Conservation (phyloP, 768 basidiomycete species). For the Pholiota microspora region DNA sequence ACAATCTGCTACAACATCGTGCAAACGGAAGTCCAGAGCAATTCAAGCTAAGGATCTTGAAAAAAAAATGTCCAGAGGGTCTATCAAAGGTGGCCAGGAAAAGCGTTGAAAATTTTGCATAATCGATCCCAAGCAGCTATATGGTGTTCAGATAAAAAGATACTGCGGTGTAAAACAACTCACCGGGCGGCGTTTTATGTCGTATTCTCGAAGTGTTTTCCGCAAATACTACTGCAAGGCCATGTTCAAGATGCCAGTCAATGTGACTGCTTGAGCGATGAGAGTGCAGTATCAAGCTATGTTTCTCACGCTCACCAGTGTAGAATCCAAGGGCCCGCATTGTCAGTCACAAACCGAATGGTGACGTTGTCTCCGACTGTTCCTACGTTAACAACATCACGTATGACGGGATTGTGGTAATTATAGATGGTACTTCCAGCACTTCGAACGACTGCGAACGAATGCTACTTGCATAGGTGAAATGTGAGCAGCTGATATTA, state of each 20-base stretch:
- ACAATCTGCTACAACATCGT: no score
- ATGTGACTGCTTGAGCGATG: slow-evolving; percentile 8
- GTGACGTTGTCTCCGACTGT: slow-evolving; percentile 34
- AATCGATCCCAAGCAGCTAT: no score
- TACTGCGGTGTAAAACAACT: no score
- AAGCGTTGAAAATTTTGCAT: no score
- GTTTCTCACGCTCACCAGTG: slow-evolving; percentile 31
- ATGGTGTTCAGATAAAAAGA: no score
- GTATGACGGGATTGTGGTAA: slow-evolving; percentile 43
- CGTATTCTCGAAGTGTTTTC: slow-evolving; percentile 6
- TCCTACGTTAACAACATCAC: slow-evolving; percentile 16
- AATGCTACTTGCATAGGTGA: slow-evolving; percentile 19
- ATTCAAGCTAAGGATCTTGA: no score
- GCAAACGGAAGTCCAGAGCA: no score
- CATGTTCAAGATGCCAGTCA: slow-evolving; percentile 16
- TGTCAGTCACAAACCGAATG: slow-evolving; percentile 59
- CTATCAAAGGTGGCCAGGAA: no score
- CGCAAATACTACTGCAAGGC: slow-evolving; percentile 15
- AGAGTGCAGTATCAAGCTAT: no score
- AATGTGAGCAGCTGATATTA: no score
- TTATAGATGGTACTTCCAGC: slow-evolving; percentile 35
- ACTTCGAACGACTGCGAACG: slow-evolving; percentile 37
- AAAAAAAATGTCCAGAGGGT: no score
- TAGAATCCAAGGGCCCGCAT: slow-evolving; percentile 54
- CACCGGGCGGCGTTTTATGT: not conserved